phyloP scores from a whole-genome alignment of 768 basidiomycete genomes.

The Mycena crocata region DNA sequence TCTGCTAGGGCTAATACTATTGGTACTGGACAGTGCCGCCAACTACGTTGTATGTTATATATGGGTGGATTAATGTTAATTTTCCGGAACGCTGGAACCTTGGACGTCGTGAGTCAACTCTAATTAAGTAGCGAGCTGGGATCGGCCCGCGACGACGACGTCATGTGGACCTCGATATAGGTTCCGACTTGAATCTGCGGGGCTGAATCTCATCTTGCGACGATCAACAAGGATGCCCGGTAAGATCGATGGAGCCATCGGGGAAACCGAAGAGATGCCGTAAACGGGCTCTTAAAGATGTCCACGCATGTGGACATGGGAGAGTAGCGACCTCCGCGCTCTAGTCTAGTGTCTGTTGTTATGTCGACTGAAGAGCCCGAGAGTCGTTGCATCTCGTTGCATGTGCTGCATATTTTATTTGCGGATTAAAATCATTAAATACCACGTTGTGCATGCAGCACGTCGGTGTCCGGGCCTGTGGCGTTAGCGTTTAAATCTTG shows the following conservation, averaged over 20 bases:
- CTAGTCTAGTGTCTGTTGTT: too few species aligned
- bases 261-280: not conserved
- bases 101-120: too few species aligned
- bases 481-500: not conserved
- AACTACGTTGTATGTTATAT: not conserved
- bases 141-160: not conserved
- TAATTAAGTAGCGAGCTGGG: too few species aligned
- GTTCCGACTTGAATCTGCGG: constrained; percentile 2
- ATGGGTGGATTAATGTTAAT: constrained; percentile 16
- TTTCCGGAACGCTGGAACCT: not conserved
- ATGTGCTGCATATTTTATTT: too few species aligned
- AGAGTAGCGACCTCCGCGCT: too few species aligned
- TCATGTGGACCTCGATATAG: not conserved
- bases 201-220: not conserved
- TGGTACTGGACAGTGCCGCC: not conserved
- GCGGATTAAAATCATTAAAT: too few species aligned
- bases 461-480: not conserved
- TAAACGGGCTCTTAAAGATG: too few species aligned
- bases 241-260: constrained; percentile 13
- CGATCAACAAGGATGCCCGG: constrained; percentile 10
- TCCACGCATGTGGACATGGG: too few species aligned
- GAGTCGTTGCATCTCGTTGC: too few species aligned
- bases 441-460: too few species aligned
- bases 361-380: too few species aligned
- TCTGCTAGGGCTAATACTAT: not conserved